phyloP scores from a whole-genome alignment of 163 green algal species.

The Chloromonas sp. region DNA sequence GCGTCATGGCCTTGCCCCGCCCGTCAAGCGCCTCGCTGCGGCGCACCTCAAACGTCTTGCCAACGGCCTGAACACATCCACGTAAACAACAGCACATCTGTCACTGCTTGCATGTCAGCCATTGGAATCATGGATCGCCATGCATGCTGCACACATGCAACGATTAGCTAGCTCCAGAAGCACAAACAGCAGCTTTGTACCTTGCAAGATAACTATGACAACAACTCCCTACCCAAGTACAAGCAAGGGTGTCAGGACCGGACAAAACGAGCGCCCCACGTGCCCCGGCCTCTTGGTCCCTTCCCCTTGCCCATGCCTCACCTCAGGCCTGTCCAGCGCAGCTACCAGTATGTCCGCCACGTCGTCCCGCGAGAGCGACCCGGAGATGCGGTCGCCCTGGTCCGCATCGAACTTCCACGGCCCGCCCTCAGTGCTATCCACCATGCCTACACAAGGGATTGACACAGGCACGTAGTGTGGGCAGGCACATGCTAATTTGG shows the following conservation, averaged over 20 bases:
- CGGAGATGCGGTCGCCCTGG: conserved; percentile 73
- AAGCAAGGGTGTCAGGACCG: no score
- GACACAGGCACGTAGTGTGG: neutral
- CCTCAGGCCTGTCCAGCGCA: conserved; percentile 42
- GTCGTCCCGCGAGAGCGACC: conserved; percentile 65
- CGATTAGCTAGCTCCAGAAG: neutral
- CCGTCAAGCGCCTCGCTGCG: conserved; percentile 53
- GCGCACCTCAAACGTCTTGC: conserved; percentile 81
- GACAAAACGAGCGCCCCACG: no score
- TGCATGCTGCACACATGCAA: no score
- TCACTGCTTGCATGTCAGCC: no score
- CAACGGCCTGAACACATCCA: conserved; percentile 18
- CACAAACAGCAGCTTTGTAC: neutral
- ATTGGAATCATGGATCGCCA: no score
- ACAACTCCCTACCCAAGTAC: no score
- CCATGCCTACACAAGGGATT: conserved; percentile 21
- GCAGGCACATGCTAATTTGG: neutral
- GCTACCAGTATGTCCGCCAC: conserved; percentile 48
- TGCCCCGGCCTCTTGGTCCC: no score
- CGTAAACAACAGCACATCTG: no score
- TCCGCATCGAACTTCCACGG: conserved; percentile 58
- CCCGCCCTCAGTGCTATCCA: conserved; percentile 33
- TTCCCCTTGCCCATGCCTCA: conserved; percentile 11
- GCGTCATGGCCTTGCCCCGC: conserved; percentile 38
- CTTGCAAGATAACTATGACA: no score